Evolutionary conservation across 805 yeast species (phyloP).

Genomic region (Priceomyces medius): DNA sequence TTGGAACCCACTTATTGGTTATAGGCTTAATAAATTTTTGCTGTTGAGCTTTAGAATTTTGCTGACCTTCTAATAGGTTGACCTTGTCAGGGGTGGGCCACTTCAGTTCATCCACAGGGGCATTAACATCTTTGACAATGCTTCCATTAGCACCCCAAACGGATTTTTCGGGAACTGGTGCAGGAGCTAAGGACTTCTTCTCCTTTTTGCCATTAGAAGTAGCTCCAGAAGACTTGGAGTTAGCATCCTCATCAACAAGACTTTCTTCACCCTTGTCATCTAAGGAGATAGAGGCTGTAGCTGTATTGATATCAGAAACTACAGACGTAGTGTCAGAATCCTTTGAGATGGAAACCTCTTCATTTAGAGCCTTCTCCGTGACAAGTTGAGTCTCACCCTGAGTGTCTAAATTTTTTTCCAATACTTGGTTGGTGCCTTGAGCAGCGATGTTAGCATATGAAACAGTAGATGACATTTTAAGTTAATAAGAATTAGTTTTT

Average conservation of each 20-base stretch:
- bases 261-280: not conserved
- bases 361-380: not conserved
- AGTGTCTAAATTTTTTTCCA: constrained; percentile 10
- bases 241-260: constrained; percentile 2
- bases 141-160: constrained; percentile 37
- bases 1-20: constrained; percentile 47
- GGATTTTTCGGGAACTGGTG: constrained; percentile 44
- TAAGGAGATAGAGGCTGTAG: not conserved
- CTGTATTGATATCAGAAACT: not conserved
- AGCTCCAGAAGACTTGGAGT: constrained; percentile 7
- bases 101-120: constrained; percentile 39
- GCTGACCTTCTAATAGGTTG: constrained; percentile 14
- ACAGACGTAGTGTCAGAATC: not conserved
- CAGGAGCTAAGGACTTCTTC: constrained; percentile 42
- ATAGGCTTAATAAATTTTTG: constrained; percentile 42
- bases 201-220: constrained; percentile 18
- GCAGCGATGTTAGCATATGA: constrained; percentile 47
- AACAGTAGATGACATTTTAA: constrained; percentile 23
- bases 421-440: constrained; percentile 20
- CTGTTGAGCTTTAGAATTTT: constrained; percentile 13
- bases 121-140: constrained; percentile 8
- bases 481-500: not conserved
- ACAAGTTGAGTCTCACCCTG: not conserved
- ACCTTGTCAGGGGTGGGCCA: constrained; percentile 45
- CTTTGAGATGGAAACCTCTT: not conserved